phyloP scores from a whole-genome alignment of 768 basidiomycete genomes.

The Scleroderma bovista region DNA sequence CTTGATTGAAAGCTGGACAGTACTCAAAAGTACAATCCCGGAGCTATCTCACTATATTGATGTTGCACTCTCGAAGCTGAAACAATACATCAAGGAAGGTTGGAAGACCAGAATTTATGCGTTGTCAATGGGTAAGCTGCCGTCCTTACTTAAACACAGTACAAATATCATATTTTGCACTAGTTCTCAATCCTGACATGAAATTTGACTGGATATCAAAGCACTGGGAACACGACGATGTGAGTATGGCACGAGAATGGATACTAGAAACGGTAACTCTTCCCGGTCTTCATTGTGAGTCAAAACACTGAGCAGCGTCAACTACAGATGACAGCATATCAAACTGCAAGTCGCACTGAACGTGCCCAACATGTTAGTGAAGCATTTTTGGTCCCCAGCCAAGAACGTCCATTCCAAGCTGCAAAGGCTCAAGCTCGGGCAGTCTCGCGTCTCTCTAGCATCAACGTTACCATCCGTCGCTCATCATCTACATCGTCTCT shows the following conservation, averaged over 20 bases:
- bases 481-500: background rate
- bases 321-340: background rate
- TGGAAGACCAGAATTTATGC: conserved; percentile 8
- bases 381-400: too few relatives aligned
- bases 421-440: background rate
- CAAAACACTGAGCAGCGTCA: background rate
- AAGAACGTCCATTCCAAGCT: background rate
- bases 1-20: conserved; percentile 14
- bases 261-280: background rate
- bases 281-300: background rate
- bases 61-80: conserved; percentile 25
- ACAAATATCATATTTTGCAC: too few relatives aligned
- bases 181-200: conserved; percentile 13
- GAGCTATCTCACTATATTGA: conserved; percentile 23
- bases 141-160: too few relatives aligned
- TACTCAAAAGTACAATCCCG: conserved; percentile 13
- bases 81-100: conserved; percentile 21
- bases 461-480: background rate
- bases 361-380: too few relatives aligned
- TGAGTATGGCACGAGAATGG: background rate
- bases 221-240: conserved; percentile 5
- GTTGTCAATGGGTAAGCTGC: conserved; percentile 3
- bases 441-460: background rate
- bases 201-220: conserved; percentile 6
- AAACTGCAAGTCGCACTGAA: background rate